Percentiles rank a stretch among this genome's conserved stretches.
Evolutionary conservation across 768 basidiomycete genomes (phyloP).

Genomic region (Lactifluus volemus): DNA sequence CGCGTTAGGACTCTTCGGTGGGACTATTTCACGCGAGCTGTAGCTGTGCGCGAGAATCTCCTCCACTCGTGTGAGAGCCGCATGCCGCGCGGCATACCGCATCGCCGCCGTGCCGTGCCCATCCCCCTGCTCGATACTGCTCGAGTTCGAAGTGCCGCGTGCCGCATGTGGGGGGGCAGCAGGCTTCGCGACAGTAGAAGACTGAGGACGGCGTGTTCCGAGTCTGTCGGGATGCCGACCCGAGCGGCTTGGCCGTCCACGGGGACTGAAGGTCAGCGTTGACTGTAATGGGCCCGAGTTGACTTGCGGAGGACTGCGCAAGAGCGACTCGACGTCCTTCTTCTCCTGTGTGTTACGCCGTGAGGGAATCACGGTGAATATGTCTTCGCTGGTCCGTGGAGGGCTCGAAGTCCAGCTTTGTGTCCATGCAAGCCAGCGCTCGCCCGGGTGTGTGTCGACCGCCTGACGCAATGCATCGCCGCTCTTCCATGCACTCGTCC

Average conservation of each 20-base stretch:
- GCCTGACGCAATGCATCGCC: slow-evolving; percentile 18
- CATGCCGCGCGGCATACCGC: slow-evolving; percentile 23
- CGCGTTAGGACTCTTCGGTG: slow-evolving; percentile 19
- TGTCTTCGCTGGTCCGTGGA: slow-evolving; percentile 25
- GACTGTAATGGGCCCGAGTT: slow-evolving; percentile 49
- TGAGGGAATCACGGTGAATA: slow-evolving; percentile 33
- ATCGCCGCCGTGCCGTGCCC: slow-evolving; percentile 22
- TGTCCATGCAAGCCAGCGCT: slow-evolving; percentile 18
- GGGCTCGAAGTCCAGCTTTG: slow-evolving; percentile 21
- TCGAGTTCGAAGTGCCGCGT: slow-evolving; percentile 8
- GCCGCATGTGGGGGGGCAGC: not conserved
- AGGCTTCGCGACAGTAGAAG: not conserved
- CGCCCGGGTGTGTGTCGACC: slow-evolving; percentile 14
- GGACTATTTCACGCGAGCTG: slow-evolving; percentile 20
- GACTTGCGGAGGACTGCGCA: slow-evolving; percentile 47
- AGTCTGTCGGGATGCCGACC: not conserved
- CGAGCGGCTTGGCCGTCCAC: not conserved
- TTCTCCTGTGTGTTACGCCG: slow-evolving; percentile 26
- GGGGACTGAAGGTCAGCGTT: slow-evolving; percentile 41
- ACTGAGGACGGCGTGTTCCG: not conserved
- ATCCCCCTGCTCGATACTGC: slow-evolving; percentile 2
- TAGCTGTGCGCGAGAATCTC: slow-evolving; percentile 26
- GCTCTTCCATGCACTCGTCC: slow-evolving; percentile 15
- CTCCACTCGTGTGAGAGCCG: slow-evolving; percentile 25
- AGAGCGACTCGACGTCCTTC: slow-evolving; percentile 31